A percentile compares a stretch with the other conserved stretches of the same genome.
Evolutionary conservation across 805 yeast genomes (phyloP).

Genomic region (Blastobotrys chiropterorum): DNA sequence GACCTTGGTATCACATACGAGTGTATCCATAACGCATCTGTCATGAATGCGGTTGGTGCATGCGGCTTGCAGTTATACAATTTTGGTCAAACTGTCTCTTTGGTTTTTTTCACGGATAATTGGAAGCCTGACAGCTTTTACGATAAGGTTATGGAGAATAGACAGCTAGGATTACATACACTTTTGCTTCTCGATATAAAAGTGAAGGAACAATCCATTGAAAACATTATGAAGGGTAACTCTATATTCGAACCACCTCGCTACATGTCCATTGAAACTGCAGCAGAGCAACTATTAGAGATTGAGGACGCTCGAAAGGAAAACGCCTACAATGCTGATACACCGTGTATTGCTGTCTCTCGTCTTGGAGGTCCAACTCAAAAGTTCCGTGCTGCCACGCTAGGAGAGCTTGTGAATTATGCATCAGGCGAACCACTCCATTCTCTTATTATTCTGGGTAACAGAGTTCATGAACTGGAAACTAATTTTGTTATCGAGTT

Average conservation of each 20-base stretch:
- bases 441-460: conserved; percentile 85
- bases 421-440: conserved; percentile 95
- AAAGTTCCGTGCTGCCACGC: conserved; percentile 75
- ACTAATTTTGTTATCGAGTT: conserved; percentile 75
- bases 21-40: conserved; percentile 89
- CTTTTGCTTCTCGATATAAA: conserved; percentile 83
- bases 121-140: conserved; percentile 98
- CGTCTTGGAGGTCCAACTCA: conserved; percentile 86
- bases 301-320: conserved; percentile 74
- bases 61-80: conserved; percentile 93
- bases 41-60: conserved; percentile 98
- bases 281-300: conserved; percentile 82
- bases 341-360: conserved; percentile 92
- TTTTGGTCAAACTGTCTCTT: conserved; percentile 95
- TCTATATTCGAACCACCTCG: conserved; percentile 94
- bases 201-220: conserved; percentile 93
- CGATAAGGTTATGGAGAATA: conserved; percentile 79
- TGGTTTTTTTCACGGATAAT: conserved; percentile 88
- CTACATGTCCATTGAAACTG: conserved; percentile 87
- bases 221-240: conserved; percentile 89
- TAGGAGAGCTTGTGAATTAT: conserved; percentile 67
- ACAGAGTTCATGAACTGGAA: conserved; percentile 87
- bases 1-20: conserved; percentile 74
- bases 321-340: conserved; percentile 72
- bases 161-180: conserved; percentile 88